phyloP scores from a whole-genome alignment of 108 stramenopile species.

The Aurantiochytrium sp. region DNA sequence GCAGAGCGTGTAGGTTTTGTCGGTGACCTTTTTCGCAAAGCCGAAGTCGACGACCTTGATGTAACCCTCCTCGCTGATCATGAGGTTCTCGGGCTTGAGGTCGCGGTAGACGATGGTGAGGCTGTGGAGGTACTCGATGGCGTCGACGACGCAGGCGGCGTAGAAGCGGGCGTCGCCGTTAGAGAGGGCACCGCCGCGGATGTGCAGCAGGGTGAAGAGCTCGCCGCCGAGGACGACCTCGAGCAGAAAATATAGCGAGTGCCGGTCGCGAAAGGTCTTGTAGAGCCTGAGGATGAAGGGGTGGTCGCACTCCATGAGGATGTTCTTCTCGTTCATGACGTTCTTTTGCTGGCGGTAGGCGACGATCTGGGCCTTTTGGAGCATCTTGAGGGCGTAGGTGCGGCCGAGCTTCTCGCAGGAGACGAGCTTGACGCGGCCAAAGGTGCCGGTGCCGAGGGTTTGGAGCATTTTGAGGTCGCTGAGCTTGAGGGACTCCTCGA shows the following conservation, averaged over 20 bases:
- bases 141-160: conserved; percentile 35
- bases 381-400: conserved; percentile 61
- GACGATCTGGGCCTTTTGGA: conserved; percentile 84
- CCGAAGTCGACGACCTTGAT: conserved; percentile 97
- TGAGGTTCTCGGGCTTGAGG: conserved; percentile 84
- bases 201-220: conserved; percentile 30
- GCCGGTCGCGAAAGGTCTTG: conserved; percentile 49
- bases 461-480: conserved; percentile 11
- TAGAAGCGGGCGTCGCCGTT: conserved; percentile 43
- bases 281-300: conserved; percentile 58
- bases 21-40: conserved; percentile 94
- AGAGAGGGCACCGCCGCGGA: not conserved
- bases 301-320: conserved; percentile 53
- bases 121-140: conserved; percentile 65
- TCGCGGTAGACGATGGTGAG: conserved; percentile 70
- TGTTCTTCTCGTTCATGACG: conserved; percentile 67
- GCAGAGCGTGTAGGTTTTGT: conserved; percentile 91
- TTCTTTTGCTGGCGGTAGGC: conserved; percentile 88
- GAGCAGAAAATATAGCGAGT: conserved; percentile 60
- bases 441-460: conserved; percentile 59
- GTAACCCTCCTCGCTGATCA: conserved; percentile 85
- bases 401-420: conserved; percentile 38
- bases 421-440: conserved; percentile 63
- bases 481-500: not conserved
- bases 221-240: conserved; percentile 58